Conservation (phyloP, 108 stramenopile species). For the Cyclostephanos tholiformis region DNA sequence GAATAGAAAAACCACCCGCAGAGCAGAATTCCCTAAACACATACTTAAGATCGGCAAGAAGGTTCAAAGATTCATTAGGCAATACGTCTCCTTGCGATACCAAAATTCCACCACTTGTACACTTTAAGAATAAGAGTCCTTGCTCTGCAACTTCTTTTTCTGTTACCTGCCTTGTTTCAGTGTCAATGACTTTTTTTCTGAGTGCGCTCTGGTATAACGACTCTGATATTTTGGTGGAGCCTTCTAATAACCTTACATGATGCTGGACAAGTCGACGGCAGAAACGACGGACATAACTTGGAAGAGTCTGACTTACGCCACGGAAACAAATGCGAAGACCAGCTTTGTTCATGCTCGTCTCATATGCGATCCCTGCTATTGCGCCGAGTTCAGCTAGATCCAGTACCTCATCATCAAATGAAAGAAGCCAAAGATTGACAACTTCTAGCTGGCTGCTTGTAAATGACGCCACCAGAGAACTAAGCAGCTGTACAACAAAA, state of each 20-base stretch:
- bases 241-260: slow-evolving; percentile 53
- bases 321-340: slow-evolving; percentile 72
- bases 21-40: slow-evolving; percentile 51
- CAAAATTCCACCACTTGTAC: slow-evolving; percentile 54
- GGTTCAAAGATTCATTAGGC: slow-evolving; percentile 51
- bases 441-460: slow-evolving; percentile 54
- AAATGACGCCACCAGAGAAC: slow-evolving; percentile 62
- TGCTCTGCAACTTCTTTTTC: slow-evolving; percentile 52
- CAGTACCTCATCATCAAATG: slow-evolving; percentile 67
- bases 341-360: slow-evolving; percentile 70
- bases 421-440: slow-evolving; percentile 70
- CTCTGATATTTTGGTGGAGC: slow-evolving; percentile 50
- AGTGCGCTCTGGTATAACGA: slow-evolving; percentile 39
- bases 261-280: slow-evolving; percentile 70
- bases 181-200: slow-evolving; percentile 31
- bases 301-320: slow-evolving; percentile 72
- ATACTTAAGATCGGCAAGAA: slow-evolving; percentile 53
- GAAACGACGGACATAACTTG: slow-evolving; percentile 71
- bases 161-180: slow-evolving; percentile 39
- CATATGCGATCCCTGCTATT: slow-evolving; percentile 75
- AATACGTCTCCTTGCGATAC: slow-evolving; percentile 72
- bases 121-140: slow-evolving; percentile 38
- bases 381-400: slow-evolving; percentile 80
- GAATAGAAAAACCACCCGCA: slow-evolving; percentile 13
- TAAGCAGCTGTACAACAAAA: slow-evolving; percentile 74